Evolutionary conservation across 2,329 filamentous ascomycete genomes (phyloP).

Genomic region (Akanthomyces uredinophilus): DNA sequence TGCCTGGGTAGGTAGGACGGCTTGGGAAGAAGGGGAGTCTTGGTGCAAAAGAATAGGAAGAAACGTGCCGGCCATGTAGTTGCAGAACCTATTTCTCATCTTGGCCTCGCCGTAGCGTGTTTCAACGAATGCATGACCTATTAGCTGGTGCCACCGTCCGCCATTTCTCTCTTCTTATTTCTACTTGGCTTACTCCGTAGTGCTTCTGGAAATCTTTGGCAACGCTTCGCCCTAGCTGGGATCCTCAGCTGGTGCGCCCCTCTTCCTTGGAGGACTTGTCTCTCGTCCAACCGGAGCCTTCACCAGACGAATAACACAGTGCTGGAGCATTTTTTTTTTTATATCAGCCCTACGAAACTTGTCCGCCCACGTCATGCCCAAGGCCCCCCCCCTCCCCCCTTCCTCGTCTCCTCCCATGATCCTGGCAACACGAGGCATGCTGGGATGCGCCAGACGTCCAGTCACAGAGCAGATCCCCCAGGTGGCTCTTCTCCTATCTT

Average conservation of each 20-base stretch:
- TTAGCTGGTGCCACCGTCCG: background rate
- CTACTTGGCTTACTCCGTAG: no score
- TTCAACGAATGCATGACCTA: background rate
- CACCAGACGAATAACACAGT: slow-evolving; percentile 1
- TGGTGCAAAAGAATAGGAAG: no score
- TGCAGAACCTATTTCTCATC: background rate
- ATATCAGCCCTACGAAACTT: slow-evolving; percentile 13
- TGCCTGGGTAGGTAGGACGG: no score
- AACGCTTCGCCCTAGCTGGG: background rate
- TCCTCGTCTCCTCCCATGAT: background rate
- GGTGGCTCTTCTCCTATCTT: background rate
- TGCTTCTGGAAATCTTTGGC: background rate
- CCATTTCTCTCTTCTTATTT: background rate
- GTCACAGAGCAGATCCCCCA: slow-evolving; percentile 5
- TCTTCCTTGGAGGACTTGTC: background rate
- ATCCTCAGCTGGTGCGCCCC: background rate
- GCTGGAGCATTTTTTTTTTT: background rate
- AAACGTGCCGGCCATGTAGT: background rate
- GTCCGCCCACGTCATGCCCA: background rate
- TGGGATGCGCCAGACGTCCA: background rate
- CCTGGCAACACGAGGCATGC: slow-evolving; percentile 15
- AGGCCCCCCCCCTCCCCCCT: background rate
- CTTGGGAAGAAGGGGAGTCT: no score
- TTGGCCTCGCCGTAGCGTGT: background rate
- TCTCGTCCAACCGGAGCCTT: slow-evolving; percentile 9